Evolutionary conservation across 2,329 filamentous ascomycete genomes (phyloP), one percentile per base, ranked within the genome.

Genomic region (Fulvia fulva): DNA sequence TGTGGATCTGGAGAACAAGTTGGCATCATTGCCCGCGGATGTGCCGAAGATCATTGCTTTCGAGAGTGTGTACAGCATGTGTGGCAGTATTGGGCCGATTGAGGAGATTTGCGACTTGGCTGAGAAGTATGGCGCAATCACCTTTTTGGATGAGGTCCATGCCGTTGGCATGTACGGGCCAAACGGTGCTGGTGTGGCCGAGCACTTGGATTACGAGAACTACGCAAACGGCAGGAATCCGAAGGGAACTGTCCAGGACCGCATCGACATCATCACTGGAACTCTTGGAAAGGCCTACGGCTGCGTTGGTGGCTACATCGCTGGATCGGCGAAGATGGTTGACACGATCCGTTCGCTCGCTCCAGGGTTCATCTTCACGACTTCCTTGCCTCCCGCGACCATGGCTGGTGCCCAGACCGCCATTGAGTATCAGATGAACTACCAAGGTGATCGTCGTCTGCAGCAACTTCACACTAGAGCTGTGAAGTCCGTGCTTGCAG

Each of bases 61-160:
- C 65, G 94, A 99, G 78, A 96, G 91, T 28, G 94, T 99, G 3
- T 99, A 99, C 79, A 96, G 91, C 80, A 99, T 99, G 94, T 99
- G 94, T 73, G 94, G 94, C 63, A 96, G 91, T 16, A 90, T 99
- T 72, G 94, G 91, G 0, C 94, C 94, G 0, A 99, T 99, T 67
- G 90, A 92, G 77, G 88, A 88, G 71, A 97, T 99, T 62, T 97
- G 93, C 74, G 91, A 99, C 73, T 80, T 99, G 55, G 93, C 94
- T 9, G 92, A 97, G 63, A 97, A 96, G 80, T 99, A 99, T 73
- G 94, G 94, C 59, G 94, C 94, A 41, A 87, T 99, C 64, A 99
- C 94, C 68, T 99, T 99, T 75, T 81, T 97, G 73, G 94, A 99
- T 73, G 94, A 99, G 84, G 94, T 99, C 61, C 94, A 99, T 78